Base-by-base conservation (phyloP, 257 asterid genomes). In the Solanum lycopersicoides region DNA sequence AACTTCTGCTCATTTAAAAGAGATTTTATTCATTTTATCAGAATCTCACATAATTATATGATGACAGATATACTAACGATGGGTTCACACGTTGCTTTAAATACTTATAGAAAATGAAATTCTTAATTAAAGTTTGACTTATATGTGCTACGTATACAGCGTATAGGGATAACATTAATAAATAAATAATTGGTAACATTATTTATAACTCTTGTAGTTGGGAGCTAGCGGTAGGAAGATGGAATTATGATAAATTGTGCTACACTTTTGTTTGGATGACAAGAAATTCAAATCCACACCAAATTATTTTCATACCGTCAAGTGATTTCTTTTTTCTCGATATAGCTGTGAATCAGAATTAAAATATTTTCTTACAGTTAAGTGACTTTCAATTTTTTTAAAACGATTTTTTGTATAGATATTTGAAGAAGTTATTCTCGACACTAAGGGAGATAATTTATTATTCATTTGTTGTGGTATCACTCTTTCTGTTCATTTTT, bases 271-370 rank as follows among this genome's bases (percentile, higher is more conserved):
- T 14, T 25, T 13, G 88, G 87, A 74, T 45, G 88, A 45, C 50
- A 86, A 82, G 86, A 89, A 59, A 77, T 9, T 28, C 35, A 56
- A 53, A 20, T 35, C 35, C 65, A 89, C 86, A 89, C 89, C 86
- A 89, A 50, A 50, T 28, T 3, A 12, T 3, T 9, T 60, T 56
- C 1, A 15, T 50, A 2, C 18, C 18, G 21, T 50, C 9, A 0
- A 50, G 6, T 50, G 21, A 50, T 5, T 50, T 47, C n/a, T 50
- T 0, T 50, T 50, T 15, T 50, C 14, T 0, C 3, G 20, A 50
- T 50, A 50, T 5, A 50, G 60, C 23, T 16, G 0, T 50, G 1
- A 50, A 50, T 50, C 23, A 50, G 6, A 3, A 0, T 50, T 5
- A 56, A 56, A 56, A 4, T 56, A 56, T 16, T 56, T 15, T 53